Percentiles rank a stretch among this genome's conserved stretches.
Conservation (phyloP, 495 filamentous ascomycete species). For the Pyronema omphalodes region DNA sequence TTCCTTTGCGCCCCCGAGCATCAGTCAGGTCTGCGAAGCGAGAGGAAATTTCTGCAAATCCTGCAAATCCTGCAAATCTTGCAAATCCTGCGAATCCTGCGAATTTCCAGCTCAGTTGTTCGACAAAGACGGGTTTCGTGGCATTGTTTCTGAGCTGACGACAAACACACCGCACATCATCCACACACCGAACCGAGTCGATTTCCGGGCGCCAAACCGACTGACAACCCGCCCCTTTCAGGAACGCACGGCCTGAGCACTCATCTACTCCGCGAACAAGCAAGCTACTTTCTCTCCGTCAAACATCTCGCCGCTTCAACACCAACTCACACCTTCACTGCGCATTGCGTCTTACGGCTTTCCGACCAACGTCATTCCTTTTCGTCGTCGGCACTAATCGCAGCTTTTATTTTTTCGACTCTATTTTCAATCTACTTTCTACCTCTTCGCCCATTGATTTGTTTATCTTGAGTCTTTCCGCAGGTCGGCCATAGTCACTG, state of each 20-base stretch:
- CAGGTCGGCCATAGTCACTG: neutral
- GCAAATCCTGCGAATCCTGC: too few relatives aligned
- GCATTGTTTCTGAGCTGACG: too few relatives aligned
- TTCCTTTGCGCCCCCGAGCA: too few relatives aligned
- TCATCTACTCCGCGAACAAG: neutral
- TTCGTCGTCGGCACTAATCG: neutral
- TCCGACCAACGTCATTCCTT: neutral
- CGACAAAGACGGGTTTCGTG: too few relatives aligned
- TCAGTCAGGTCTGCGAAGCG: too few relatives aligned
- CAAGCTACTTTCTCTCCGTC: too few relatives aligned
- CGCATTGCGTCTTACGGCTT: neutral
- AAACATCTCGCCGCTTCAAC: neutral
- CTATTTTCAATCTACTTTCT: neutral
- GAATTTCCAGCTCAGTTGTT: too few relatives aligned
- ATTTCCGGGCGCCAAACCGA: neutral
- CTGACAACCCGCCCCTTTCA: neutral
- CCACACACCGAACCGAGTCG: too few relatives aligned
- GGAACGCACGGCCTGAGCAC: neutral
- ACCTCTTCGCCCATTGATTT: neutral
- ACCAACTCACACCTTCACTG: neutral
- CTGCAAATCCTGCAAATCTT: too few relatives aligned
- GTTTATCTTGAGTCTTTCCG: neutral
- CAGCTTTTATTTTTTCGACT: neutral
- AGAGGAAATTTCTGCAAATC: too few relatives aligned
- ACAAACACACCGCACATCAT: too few relatives aligned